Conservation (phyloP, 2,329 filamentous ascomycete species). For the Ploettnerulaceae sp. region DNA sequence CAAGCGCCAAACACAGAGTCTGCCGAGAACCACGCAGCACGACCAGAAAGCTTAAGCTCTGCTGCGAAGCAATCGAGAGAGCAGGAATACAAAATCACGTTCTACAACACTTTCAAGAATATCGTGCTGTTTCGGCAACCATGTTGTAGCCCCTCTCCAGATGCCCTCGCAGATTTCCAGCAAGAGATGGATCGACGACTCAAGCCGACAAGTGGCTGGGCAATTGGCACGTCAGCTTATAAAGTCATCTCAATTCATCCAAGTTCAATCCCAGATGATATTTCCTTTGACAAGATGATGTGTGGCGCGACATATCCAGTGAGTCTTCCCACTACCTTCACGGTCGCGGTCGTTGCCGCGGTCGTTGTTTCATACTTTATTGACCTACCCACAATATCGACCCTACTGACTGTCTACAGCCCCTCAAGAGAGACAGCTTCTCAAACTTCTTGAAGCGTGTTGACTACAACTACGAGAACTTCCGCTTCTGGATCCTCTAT, state of each 20-base stretch:
- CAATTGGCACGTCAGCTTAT: neutral
- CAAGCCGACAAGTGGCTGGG: neutral
- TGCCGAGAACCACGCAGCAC: neutral
- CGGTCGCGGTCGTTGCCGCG: too few species aligned
- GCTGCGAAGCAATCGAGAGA: neutral
- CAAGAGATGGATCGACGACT: constrained; percentile 1
- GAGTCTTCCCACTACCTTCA: neutral
- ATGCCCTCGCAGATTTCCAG: constrained; percentile 3
- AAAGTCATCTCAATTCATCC: constrained; percentile 1
- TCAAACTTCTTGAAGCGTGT: neutral
- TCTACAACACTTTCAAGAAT: constrained; percentile 3
- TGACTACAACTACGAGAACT: constrained; percentile 8
- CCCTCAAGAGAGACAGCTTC: constrained; percentile 8
- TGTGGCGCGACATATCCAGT: constrained; percentile 7
- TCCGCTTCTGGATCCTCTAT: constrained; percentile 1
- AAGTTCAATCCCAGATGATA: constrained; percentile 6
- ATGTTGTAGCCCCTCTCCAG: neutral
- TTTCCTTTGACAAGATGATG: constrained; percentile 13
- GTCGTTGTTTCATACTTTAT: too few species aligned
- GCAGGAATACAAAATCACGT: neutral
- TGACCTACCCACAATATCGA: too few species aligned
- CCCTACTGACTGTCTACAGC: constrained; percentile 6
- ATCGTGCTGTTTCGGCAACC: constrained; percentile 5
- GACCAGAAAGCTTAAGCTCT: neutral
- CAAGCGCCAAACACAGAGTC: neutral